Conservation (phyloP, 306 rosid species). For the Cucurbita pepo region DNA sequence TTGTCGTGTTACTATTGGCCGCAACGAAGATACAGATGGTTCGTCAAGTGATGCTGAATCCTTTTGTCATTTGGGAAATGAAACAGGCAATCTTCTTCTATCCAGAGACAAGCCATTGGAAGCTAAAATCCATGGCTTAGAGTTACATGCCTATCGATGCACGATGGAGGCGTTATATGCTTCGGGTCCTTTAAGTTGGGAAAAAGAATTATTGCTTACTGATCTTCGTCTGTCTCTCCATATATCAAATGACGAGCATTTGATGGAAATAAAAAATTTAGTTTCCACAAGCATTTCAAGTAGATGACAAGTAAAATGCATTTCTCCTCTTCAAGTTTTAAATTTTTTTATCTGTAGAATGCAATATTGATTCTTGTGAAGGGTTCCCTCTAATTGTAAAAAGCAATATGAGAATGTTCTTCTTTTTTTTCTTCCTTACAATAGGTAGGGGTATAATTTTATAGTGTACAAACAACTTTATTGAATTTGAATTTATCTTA, state of each 20-base stretch:
- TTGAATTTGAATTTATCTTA: slow-evolving; percentile 19
- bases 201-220: slow-evolving; percentile 80
- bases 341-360: slow-evolving; percentile 27
- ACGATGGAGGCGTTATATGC: slow-evolving; percentile 91
- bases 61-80: slow-evolving; percentile 24
- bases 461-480: slow-evolving; percentile 32
- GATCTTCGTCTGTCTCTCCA: slow-evolving; percentile 87
- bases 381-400: slow-evolving; percentile 44
- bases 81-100: slow-evolving; percentile 30
- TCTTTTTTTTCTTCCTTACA: slow-evolving; percentile 18
- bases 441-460: slow-evolving; percentile 22
- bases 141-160: slow-evolving; percentile 91
- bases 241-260: slow-evolving; percentile 92
- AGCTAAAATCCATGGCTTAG: slow-evolving; percentile 76
- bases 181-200: slow-evolving; percentile 98
- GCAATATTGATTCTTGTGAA: slow-evolving; percentile 16
- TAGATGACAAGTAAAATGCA: slow-evolving; percentile 46
- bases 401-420: slow-evolving; percentile 40
- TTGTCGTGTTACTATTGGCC: slow-evolving; percentile 35
- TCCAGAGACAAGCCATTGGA: slow-evolving; percentile 42
- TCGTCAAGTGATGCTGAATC: slow-evolving; percentile 54
- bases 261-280: slow-evolving; percentile 72
- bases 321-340: slow-evolving; percentile 2
- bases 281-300: slow-evolving; percentile 51
- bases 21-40: slow-evolving; percentile 35